These are phyloP conservation scores for Phyllosticta ampelicida DNA, from an alignment of 2,329 filamentous ascomycete genomes.

Conservation along the genomic window DNA sequence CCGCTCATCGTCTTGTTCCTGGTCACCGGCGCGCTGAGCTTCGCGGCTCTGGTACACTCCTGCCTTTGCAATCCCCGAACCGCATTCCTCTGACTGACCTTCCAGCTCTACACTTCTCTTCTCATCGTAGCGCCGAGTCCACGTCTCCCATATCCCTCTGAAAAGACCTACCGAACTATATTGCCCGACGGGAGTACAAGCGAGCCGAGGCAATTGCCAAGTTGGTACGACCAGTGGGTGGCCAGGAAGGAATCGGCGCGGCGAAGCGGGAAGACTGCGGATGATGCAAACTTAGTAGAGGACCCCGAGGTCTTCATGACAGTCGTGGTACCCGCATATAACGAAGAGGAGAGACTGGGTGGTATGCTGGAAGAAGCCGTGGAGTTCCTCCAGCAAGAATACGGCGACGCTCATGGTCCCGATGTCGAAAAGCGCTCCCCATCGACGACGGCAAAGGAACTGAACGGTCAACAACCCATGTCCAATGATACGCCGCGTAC, in stretches of 20 bases:
- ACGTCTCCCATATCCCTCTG: constrained; percentile 59
- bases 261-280: constrained; percentile 18
- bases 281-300: constrained; percentile 52
- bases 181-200: constrained; percentile 50
- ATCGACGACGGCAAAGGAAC: constrained; percentile 17
- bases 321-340: constrained; percentile 90
- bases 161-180: constrained; percentile 77
- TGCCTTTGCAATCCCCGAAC: neutral
- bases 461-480: constrained; percentile 18
- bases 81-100: neutral
- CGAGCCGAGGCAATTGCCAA: constrained; percentile 53
- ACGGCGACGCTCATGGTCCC: constrained; percentile 42
- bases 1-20: constrained; percentile 7
- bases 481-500: constrained; percentile 23
- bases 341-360: constrained; percentile 73
- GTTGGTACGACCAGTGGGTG: constrained; percentile 75
- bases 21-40: constrained; percentile 3
- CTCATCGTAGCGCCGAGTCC: constrained; percentile 72
- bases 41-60: constrained; percentile 9
- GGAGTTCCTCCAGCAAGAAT: constrained; percentile 67
- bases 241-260: constrained; percentile 42
- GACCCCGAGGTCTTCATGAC: constrained; percentile 75
- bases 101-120: constrained; percentile 55
- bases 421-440: constrained; percentile 10
- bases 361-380: constrained; percentile 88